Evolutionary conservation across 805 yeast genomes (phyloP).

Genomic region (Nakazawaea wickerhamii): DNA sequence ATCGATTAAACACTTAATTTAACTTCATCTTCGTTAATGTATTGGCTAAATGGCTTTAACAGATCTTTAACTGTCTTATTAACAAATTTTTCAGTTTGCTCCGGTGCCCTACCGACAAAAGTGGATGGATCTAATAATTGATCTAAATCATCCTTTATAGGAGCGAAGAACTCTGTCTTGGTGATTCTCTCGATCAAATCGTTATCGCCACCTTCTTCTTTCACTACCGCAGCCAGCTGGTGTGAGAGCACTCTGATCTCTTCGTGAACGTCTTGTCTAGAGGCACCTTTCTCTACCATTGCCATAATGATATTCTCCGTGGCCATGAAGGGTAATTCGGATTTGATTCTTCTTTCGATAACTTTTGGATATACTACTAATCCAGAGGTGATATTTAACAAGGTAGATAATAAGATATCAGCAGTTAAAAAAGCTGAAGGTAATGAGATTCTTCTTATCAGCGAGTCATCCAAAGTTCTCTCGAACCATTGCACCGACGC

Average conservation of each 20-base stretch:
- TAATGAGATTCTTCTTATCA: conserved; percentile 92
- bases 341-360: conserved; percentile 88
- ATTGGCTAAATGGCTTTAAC: conserved; percentile 55
- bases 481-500: conserved; percentile 99
- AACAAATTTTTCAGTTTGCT: conserved; percentile 93
- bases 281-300: conserved; percentile 96
- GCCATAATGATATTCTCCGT: conserved; percentile 99
- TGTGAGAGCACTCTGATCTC: conserved; percentile 94
- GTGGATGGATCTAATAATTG: conserved; percentile 83
- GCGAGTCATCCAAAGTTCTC: conserved; percentile 96
- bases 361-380: conserved; percentile 98
- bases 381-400: conserved; percentile 90
- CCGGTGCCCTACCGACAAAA: conserved; percentile 97
- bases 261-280: conserved; percentile 98
- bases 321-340: conserved; percentile 99
- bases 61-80: conserved; percentile 81
- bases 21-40: conserved; percentile 62
- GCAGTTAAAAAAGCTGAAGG: conserved; percentile 97
- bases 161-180: conserved; percentile 75
- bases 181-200: conserved; percentile 88
- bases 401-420: conserved; percentile 84
- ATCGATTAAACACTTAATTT: conserved; percentile 75
- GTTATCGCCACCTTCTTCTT: conserved; percentile 97
- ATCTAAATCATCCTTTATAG: conserved; percentile 83
- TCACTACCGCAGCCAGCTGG: conserved; percentile 95